Conservation (phyloP, 73 alveolate species). For the Paramecium sonneborni region DNA sequence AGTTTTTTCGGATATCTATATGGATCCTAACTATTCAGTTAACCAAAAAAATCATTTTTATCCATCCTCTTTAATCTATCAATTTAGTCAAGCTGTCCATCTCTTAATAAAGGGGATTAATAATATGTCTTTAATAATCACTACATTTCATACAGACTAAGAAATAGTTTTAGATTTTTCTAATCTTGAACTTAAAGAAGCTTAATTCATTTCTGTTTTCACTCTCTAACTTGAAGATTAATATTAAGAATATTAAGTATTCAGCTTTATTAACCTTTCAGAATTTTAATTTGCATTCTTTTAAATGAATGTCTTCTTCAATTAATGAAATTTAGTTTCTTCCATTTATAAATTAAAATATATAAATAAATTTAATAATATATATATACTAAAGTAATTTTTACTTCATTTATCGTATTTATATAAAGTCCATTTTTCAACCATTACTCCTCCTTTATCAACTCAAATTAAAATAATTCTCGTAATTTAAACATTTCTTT, state of each 20-base stretch:
- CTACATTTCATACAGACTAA: not conserved
- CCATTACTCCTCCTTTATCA: too few relatives aligned
- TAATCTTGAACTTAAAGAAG: not conserved
- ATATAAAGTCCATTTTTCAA: too few relatives aligned
- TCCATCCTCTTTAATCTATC: constrained; percentile 3
- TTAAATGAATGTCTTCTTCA: not conserved
- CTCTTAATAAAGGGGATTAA: not conserved
- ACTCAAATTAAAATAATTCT: too few relatives aligned
- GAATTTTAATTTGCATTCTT: not conserved
- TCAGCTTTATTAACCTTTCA: not conserved
- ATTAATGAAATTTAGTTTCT: not conserved
- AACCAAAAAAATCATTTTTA: not conserved
- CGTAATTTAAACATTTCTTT: too few relatives aligned
- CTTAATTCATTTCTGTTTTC: not conserved
- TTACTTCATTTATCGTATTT: too few relatives aligned
- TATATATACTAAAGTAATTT: not conserved
- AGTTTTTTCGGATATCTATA: not conserved
- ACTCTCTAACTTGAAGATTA: not conserved
- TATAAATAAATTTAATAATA: not conserved
- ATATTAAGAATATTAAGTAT: not conserved
- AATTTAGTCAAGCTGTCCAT: constrained; percentile 8
- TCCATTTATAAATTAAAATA: not conserved
- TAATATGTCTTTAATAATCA: not conserved
- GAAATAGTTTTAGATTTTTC: constrained; percentile 32
- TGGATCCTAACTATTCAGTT: not conserved